Conservation (phyloP, 139 green algal genomes). For the Volvox africanus region DNA sequence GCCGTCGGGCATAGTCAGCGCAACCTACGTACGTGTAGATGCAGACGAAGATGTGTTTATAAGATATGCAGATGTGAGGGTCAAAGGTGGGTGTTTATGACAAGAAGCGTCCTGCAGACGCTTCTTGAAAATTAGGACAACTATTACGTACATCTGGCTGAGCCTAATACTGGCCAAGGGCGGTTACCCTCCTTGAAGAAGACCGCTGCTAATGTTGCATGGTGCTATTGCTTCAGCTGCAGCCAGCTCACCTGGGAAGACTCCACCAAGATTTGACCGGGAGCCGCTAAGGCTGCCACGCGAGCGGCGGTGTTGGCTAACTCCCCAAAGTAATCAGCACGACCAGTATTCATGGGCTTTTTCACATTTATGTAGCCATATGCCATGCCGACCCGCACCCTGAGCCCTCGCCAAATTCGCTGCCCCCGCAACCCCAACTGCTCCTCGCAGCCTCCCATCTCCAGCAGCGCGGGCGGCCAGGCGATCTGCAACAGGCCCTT, state of each 20-base stretch:
- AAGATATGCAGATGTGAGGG: no score
- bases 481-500: conserved; percentile 73
- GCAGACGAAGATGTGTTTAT: no score
- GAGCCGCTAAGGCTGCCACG: conserved; percentile 73
- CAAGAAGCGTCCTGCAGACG: no score
- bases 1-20: conserved; percentile 33
- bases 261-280: conserved; percentile 77
- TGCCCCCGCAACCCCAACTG: conserved; percentile 19
- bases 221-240: background rate
- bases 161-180: no score
- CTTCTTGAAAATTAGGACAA: no score
- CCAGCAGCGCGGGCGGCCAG: conserved; percentile 77
- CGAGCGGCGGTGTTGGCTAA: conserved; percentile 85
- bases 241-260: conserved; percentile 27
- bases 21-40: no score
- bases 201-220: background rate
- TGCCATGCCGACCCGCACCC: conserved; percentile 82
- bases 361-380: conserved; percentile 73
- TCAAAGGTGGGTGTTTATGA: no score
- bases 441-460: conserved; percentile 70
- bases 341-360: conserved; percentile 84
- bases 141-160: no score
- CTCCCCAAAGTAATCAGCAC: conserved; percentile 88
- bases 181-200: no score
- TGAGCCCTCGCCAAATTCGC: conserved; percentile 79